Evolutionary conservation across 140 eudicot genomes (phyloP).

Genomic region (Stevia rebaudiana): DNA sequence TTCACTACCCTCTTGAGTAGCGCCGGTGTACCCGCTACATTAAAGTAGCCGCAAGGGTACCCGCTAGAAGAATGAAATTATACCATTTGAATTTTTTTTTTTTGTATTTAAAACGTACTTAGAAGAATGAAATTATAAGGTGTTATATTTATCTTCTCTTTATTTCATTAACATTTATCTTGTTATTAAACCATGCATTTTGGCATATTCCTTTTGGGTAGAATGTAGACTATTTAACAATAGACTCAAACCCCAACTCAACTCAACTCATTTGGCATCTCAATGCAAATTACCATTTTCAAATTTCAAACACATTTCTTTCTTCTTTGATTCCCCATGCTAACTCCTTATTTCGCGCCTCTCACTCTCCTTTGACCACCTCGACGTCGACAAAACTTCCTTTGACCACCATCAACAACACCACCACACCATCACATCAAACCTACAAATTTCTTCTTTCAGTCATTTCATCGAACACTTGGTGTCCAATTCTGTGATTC

Average conservation of each 20-base stretch:
- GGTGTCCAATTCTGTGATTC: neutral
- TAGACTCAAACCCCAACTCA: neutral
- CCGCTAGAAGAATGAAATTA: too few relatives aligned
- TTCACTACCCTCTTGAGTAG: too few relatives aligned
- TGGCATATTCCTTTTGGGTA: conserved; percentile 8
- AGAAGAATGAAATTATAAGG: too few relatives aligned
- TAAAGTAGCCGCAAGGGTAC: too few relatives aligned
- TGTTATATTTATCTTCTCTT: too few relatives aligned
- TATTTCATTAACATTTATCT: too few relatives aligned
- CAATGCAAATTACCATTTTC: conserved; percentile 19
- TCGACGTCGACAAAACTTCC: conserved; percentile 22
- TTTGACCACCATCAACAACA: conserved; percentile 47
- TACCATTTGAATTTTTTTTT: too few relatives aligned
- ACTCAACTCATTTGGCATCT: conserved; percentile 7
- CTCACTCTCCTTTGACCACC: conserved; percentile 35
- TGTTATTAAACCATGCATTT: neutral
- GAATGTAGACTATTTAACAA: conserved; percentile 1
- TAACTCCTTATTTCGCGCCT: conserved; percentile 41
- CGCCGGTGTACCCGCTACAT: too few relatives aligned
- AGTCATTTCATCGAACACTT: conserved; percentile 56
- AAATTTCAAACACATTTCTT: conserved; percentile 41
- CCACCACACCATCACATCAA: conserved; percentile 30
- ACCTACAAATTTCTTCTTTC: conserved; percentile 19
- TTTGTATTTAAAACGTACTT: too few relatives aligned
- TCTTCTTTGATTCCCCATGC: conserved; percentile 34